Base-by-base conservation (phyloP, 495 filamentous ascomycete species). In the Pseudevernia furfuracea region DNA sequence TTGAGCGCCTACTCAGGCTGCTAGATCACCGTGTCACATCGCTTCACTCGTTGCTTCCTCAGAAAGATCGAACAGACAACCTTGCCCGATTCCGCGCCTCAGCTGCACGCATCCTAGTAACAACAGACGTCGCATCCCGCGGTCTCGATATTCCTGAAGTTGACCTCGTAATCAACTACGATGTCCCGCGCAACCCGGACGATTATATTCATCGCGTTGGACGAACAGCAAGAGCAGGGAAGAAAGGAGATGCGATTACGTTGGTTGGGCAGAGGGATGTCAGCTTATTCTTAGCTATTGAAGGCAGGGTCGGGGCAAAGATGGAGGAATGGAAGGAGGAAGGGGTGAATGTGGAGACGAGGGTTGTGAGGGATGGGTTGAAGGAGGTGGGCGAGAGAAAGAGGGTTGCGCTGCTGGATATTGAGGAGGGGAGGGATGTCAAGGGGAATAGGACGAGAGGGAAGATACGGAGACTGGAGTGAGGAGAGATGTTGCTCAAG, bases 201-300 rank as follows among this genome's bases (percentile, higher is more conserved):
- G 95, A 96, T 73, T 99, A 97, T 69, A 90, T 99, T 65, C 94
- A 99, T 75, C 87, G 94, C 28, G 92, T 96, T 61, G 94, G 94
- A 70, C 87, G 94, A 70, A 99, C 94, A 15, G 94, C 95, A 11
- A 84, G 94, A 80, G 94, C 94, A 10, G 94, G 95, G 0, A 81
- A 89, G 52, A 77, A 74, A 34, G 94, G 94, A 71, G 86, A 90
- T 63, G 86, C 87, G 4, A 85, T 97, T 21, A 96, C 91, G 19
- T 82, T 99, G 63, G 85, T 99, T 4, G 94, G 92, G 32, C 93
- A 97, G 80, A 79, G 92, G 63, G 94, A 97, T 73, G 90, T 97
- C 3, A 82, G 88, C 67, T 80, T 97, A 9, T 83, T 97, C 23
- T 79, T 92, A 57, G 89, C 89, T 10, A 96, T 97, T 65, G 94